phyloP scores from a whole-genome alignment of 169 alveolate species.

The Eimeria necatrix region DNA sequence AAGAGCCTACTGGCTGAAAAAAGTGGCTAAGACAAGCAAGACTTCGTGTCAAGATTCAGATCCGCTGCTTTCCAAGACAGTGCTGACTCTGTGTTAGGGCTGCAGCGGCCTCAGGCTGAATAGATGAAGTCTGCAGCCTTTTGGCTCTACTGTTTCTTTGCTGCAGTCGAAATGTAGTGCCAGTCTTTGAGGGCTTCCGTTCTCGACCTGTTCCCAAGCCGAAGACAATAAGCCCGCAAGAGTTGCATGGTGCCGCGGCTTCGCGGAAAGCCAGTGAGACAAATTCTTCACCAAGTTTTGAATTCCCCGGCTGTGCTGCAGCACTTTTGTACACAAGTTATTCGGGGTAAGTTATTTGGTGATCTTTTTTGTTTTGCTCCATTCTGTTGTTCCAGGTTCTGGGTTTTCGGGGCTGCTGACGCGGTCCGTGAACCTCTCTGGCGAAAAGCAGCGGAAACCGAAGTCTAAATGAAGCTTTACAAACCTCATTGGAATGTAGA shows the following conservation, averaged over 20 bases:
- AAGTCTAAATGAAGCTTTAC: background rate
- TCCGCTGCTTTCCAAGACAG: too few relatives aligned
- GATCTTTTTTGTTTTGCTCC: background rate
- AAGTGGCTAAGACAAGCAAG: background rate
- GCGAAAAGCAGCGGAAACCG: background rate
- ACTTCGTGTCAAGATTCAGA: too few relatives aligned
- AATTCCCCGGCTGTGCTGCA: background rate
- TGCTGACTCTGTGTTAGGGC: too few relatives aligned
- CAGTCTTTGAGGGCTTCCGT: constrained; percentile 21
- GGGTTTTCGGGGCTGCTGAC: constrained; percentile 26
- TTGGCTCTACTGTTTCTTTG: background rate
- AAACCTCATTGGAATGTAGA: background rate
- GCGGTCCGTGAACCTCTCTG: background rate
- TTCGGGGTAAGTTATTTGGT: too few relatives aligned
- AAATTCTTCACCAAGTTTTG: background rate
- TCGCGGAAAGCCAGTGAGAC: background rate
- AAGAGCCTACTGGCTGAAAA: background rate
- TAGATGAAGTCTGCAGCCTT: background rate
- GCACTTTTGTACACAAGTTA: too few relatives aligned
- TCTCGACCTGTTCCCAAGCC: background rate
- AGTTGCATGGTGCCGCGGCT: background rate
- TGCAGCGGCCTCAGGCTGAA: background rate
- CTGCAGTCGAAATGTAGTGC: constrained; percentile 11
- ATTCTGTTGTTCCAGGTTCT: background rate
- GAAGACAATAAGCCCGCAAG: background rate